These are phyloP conservation scores for Microthyrium microscopicum DNA, from an alignment of 2,329 filamentous ascomycete species.

Conservation along the genomic window DNA sequence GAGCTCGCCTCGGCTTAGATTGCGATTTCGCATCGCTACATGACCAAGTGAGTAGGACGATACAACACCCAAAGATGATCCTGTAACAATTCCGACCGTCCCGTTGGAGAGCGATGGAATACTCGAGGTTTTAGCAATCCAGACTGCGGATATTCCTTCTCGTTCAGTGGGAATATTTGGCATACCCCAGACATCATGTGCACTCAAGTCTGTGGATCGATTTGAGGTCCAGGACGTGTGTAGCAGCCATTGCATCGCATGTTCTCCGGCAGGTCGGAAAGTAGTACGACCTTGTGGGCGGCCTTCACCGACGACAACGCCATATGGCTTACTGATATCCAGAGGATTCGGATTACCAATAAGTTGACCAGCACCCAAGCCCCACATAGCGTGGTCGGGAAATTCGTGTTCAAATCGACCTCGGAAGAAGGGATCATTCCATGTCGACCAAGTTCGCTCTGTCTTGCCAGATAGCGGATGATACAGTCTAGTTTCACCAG, in stretches of 20 bases:
- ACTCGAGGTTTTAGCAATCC: slow-evolving; percentile 70
- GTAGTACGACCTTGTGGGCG: slow-evolving; percentile 69
- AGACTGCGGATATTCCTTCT: slow-evolving; percentile 63
- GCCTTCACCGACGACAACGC: slow-evolving; percentile 71
- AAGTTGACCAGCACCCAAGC: slow-evolving; percentile 57
- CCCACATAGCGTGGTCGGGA: slow-evolving; percentile 58
- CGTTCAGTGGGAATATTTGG: slow-evolving; percentile 54
- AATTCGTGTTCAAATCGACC: slow-evolving; percentile 64
- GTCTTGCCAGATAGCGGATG: slow-evolving; percentile 62
- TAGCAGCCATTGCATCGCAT: slow-evolving; percentile 58
- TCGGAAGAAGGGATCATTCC: slow-evolving; percentile 57
- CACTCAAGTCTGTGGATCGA: slow-evolving; percentile 42
- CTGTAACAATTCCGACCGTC: slow-evolving; percentile 65
- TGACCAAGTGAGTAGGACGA: slow-evolving; percentile 63
- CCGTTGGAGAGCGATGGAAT: slow-evolving; percentile 59
- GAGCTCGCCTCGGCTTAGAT: slow-evolving; percentile 56
- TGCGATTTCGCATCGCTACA: slow-evolving; percentile 40
- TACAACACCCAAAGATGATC: slow-evolving; percentile 68
- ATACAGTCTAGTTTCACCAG: slow-evolving; percentile 63
- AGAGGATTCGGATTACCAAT: slow-evolving; percentile 71
- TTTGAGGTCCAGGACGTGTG: too few species aligned
- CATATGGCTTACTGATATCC: slow-evolving; percentile 76
- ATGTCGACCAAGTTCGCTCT: slow-evolving; percentile 62
- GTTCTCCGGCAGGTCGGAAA: slow-evolving; percentile 58
- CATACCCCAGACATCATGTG: slow-evolving; percentile 55